These are phyloP conservation scores for Calonectria honghensis DNA, from an alignment of 2,329 filamentous ascomycete genomes.

Conservation along the genomic window DNA sequence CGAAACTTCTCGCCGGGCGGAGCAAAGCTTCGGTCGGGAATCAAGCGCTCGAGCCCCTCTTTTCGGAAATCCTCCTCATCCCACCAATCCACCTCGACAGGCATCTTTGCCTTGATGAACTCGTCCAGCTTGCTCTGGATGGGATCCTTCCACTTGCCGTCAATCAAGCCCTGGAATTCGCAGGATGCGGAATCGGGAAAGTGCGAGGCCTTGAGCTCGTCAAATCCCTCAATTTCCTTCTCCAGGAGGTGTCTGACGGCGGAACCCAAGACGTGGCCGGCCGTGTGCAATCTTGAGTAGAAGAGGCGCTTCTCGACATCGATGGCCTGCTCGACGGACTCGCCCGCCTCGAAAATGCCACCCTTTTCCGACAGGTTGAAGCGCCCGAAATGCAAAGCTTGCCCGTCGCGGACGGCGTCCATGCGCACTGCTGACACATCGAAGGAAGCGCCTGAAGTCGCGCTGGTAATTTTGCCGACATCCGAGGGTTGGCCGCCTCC, in stretches of 20 bases:
- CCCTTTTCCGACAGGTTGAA: constrained; percentile 61
- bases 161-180: constrained; percentile 81
- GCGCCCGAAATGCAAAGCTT: constrained; percentile 80
- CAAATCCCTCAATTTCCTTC: constrained; percentile 70
- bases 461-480: constrained; percentile 72
- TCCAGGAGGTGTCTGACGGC: constrained; percentile 78
- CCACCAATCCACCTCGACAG: constrained; percentile 80
- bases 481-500: constrained; percentile 85
- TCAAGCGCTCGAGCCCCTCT: constrained; percentile 73
- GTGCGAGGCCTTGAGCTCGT: constrained; percentile 83
- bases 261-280: constrained; percentile 82
- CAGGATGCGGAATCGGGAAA: constrained; percentile 80
- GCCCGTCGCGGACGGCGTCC: constrained; percentile 68
- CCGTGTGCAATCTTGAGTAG: constrained; percentile 83
- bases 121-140: constrained; percentile 79
- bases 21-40: constrained; percentile 66
- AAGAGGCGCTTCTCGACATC: constrained; percentile 76
- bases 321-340: constrained; percentile 73
- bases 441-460: constrained; percentile 61
- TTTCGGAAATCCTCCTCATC: constrained; percentile 75
- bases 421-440: constrained; percentile 75
- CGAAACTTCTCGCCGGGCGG: constrained; percentile 72
- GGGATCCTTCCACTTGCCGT: constrained; percentile 75
- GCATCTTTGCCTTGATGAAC: constrained; percentile 72
- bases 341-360: constrained; percentile 62